Evolutionary conservation across 176 grass and related monocot species (phyloP).

Genomic region (Ampelocalamus luodianensis): DNA sequence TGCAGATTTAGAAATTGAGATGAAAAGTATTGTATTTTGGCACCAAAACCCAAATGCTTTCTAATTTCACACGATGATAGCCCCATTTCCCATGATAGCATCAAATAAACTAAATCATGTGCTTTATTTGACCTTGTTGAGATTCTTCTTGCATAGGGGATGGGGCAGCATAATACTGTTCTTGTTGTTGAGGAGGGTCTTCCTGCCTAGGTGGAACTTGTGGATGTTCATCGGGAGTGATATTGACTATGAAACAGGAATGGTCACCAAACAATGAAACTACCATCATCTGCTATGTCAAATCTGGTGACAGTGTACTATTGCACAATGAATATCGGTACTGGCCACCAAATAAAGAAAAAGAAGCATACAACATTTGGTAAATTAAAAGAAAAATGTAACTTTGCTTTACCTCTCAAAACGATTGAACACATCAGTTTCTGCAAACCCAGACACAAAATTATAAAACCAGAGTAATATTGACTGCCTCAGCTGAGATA

Average conservation of each 20-base stretch:
- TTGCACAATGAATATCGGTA: conserved; percentile 37
- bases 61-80: background rate
- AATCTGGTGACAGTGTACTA: conserved; percentile 56
- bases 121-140: conserved; percentile 56
- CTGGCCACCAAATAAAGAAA: background rate
- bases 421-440: conserved; percentile 63
- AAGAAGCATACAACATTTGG: background rate
- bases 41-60: background rate
- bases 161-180: conserved; percentile 36
- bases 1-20: conserved; percentile 8
- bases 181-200: conserved; percentile 48
- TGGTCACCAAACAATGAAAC: no score
- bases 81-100: background rate
- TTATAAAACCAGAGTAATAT: conserved; percentile 82
- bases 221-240: conserved; percentile 51
- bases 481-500: conserved; percentile 63
- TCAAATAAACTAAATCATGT: conserved; percentile 36
- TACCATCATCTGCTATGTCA: conserved; percentile 89
- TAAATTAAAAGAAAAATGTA: conserved; percentile 21
- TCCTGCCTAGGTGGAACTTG: conserved; percentile 57
- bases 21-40: background rate
- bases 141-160: conserved; percentile 50
- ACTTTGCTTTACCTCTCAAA: conserved; percentile 74
- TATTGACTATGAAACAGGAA: conserved; percentile 23
- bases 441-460: conserved; percentile 53